Evolutionary conservation across 2,329 filamentous ascomycete genomes (phyloP).

Genomic region (Thielaviopsis cerberus): DNA sequence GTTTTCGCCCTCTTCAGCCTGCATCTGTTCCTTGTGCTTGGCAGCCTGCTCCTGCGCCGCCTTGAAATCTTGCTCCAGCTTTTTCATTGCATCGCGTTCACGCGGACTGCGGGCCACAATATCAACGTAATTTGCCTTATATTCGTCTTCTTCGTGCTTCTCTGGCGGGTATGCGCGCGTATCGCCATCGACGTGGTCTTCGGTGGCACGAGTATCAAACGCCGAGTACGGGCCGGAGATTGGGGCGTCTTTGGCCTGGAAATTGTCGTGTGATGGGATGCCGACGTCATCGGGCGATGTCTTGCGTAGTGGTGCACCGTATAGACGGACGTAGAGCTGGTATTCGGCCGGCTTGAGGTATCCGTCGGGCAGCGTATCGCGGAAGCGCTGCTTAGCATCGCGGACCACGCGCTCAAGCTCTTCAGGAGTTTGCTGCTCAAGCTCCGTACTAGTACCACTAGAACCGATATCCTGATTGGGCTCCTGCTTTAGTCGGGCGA

Average conservation of each 20-base stretch:
- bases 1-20: conserved; percentile 20
- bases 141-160: background rate
- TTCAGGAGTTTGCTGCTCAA: background rate
- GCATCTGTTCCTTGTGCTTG: conserved; percentile 18
- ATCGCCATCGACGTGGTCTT: conserved; percentile 3
- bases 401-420: conserved; percentile 47
- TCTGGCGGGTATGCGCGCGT: conserved; percentile 6
- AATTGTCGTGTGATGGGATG: conserved; percentile 21
- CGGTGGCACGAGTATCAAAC: conserved; percentile 3
- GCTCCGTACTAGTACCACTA: background rate
- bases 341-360: conserved; percentile 55
- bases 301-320: conserved; percentile 53
- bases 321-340: conserved; percentile 58
- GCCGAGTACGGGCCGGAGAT: background rate
- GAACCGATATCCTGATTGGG: background rate
- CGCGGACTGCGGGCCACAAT: conserved; percentile 33
- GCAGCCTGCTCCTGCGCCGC: conserved; percentile 19
- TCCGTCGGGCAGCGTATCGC: conserved; percentile 55
- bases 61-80: conserved; percentile 39
- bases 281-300: conserved; percentile 41
- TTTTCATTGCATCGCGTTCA: conserved; percentile 35
- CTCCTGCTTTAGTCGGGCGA: background rate
- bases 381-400: conserved; percentile 54
- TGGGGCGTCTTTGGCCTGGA: conserved; percentile 11
- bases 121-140: conserved; percentile 22